A percentile compares a stretch with the other conserved stretches of the same genome.
phyloP scores from a whole-genome alignment of 495 filamentous ascomycete species.

The Saxophila tyrrhenica region DNA sequence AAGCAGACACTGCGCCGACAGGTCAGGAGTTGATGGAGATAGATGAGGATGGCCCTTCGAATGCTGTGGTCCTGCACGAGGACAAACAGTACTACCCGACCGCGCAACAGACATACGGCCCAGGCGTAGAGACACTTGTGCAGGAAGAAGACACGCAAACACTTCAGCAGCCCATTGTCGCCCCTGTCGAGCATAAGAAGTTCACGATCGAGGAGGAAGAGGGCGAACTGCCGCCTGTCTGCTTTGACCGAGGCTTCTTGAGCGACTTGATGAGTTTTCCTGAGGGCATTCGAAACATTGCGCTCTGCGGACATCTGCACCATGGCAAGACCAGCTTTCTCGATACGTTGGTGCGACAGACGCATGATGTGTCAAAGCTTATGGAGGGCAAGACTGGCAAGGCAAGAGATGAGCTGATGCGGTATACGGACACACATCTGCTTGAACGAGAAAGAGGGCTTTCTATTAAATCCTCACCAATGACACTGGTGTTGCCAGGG shows the following conservation, averaged over 20 bases:
- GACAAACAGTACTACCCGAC: constrained; percentile 99
- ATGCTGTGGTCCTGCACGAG: constrained; percentile 92
- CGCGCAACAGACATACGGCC: constrained; percentile 86
- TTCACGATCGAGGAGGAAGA: constrained; percentile 86
- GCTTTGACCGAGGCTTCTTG: constrained; percentile 85
- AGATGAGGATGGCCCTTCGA: constrained; percentile 87
- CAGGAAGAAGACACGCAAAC: constrained; percentile 96
- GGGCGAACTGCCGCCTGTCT: constrained; percentile 69
- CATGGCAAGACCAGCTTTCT: constrained; percentile 97
- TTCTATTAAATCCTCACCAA: constrained; percentile 89
- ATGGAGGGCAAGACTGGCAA: constrained; percentile 68
- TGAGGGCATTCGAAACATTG: constrained; percentile 85
- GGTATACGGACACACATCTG: constrained; percentile 87
- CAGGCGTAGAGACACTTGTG: constrained; percentile 87
- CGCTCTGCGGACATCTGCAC: constrained; percentile 83
- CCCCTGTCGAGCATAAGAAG: constrained; percentile 86
- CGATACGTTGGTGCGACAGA: constrained; percentile 95
- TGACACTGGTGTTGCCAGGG: constrained; percentile 81
- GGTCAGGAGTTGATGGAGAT: constrained; percentile 85
- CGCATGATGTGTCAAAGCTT: constrained; percentile 62
- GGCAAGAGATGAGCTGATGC: constrained; percentile 76
- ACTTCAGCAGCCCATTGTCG: constrained; percentile 83
- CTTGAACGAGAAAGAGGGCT: constrained; percentile 81
- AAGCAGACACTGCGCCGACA: constrained; percentile 37
- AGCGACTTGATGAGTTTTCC: constrained; percentile 92